These are phyloP conservation scores for Cladosporium oxysporum DNA, from an alignment of 2,329 filamentous ascomycete genomes.

Conservation along the genomic window DNA sequence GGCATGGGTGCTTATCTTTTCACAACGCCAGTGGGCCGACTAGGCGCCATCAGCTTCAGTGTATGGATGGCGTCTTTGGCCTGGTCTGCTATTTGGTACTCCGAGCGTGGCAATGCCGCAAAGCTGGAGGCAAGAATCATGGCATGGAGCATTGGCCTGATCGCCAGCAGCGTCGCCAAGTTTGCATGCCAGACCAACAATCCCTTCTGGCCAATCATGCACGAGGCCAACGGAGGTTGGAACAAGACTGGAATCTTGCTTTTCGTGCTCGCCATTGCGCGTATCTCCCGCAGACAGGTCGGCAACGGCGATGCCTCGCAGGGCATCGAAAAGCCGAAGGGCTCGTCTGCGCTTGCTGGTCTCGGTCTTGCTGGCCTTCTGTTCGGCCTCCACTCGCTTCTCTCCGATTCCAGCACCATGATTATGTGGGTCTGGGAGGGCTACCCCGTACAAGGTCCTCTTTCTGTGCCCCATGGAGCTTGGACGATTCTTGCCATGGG, in stretches of 20 bases:
- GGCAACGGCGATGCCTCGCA: slow-evolving; percentile 14
- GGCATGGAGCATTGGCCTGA: slow-evolving; percentile 77
- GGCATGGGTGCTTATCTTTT: slow-evolving; percentile 81
- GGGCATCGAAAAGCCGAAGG: slow-evolving; percentile 62
- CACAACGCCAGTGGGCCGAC: slow-evolving; percentile 68
- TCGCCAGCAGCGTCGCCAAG: slow-evolving; percentile 84
- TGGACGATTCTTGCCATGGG: slow-evolving; percentile 88
- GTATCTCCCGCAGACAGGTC: slow-evolving; percentile 50
- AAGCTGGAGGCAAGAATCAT: slow-evolving; percentile 80
- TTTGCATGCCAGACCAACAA: slow-evolving; percentile 95
- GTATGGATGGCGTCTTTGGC: slow-evolving; percentile 78
- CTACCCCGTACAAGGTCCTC: slow-evolving; percentile 84
- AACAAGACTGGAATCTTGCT: slow-evolving; percentile 80
- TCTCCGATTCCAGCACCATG: slow-evolving; percentile 98
- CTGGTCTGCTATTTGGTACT: slow-evolving; percentile 80
- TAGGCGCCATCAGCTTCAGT: slow-evolving; percentile 79
- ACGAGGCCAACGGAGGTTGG: slow-evolving; percentile 85
- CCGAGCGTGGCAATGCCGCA: slow-evolving; percentile 71
- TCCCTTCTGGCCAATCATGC: slow-evolving; percentile 93
- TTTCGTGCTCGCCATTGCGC: slow-evolving; percentile 71
- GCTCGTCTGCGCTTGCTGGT: slow-evolving; percentile 70
- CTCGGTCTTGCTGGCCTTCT: slow-evolving; percentile 80
- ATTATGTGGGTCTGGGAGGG: slow-evolving; percentile 98
- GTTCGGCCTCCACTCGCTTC: slow-evolving; percentile 86
- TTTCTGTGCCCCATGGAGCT: slow-evolving; percentile 86